These are phyloP conservation scores for Skeletonema marinoi DNA, from an alignment of 108 stramenopile genomes.

Conservation along the genomic window DNA sequence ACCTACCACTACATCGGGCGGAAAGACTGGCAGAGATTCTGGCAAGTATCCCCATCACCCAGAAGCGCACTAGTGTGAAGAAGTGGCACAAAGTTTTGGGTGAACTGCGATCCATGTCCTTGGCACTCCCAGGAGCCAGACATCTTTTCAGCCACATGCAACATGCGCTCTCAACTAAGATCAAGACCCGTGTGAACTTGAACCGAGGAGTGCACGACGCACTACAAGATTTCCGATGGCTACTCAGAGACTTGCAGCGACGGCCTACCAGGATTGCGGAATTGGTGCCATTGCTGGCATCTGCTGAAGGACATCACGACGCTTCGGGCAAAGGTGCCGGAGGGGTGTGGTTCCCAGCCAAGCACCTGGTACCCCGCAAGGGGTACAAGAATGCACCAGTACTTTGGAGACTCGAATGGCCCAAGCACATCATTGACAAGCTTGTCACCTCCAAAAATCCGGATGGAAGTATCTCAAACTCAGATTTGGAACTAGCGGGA, in stretches of 20 bases:
- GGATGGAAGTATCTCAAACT: neutral
- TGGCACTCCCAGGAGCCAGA: slow-evolving; percentile 39
- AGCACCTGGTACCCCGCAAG: neutral
- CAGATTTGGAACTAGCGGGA: neutral
- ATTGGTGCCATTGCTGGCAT: slow-evolving; percentile 33
- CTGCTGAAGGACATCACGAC: slow-evolving; percentile 30
- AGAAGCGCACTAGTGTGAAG: neutral
- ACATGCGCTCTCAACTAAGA: slow-evolving; percentile 31
- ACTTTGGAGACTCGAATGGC: neutral
- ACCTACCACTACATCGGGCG: slow-evolving; percentile 9
- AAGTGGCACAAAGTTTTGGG: slow-evolving; percentile 43
- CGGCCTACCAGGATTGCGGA: slow-evolving; percentile 50
- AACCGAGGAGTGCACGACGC: neutral
- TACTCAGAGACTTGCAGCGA: neutral
- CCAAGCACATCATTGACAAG: neutral
- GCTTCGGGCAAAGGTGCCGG: slow-evolving; percentile 18
- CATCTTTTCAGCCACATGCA: slow-evolving; percentile 46
- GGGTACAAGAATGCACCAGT: neutral
- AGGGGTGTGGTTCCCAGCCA: neutral
- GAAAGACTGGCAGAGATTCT: slow-evolving; percentile 27
- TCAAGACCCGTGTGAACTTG: neutral
- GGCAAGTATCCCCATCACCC: neutral
- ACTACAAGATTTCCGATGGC: neutral
- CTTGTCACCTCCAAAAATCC: slow-evolving; percentile 1
- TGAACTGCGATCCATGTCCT: slow-evolving; percentile 48